A percentile compares a stretch with the other conserved stretches of the same genome.
phyloP scores from a whole-genome alignment of 805 yeast species.

The Zygoascus bituminiphila region DNA sequence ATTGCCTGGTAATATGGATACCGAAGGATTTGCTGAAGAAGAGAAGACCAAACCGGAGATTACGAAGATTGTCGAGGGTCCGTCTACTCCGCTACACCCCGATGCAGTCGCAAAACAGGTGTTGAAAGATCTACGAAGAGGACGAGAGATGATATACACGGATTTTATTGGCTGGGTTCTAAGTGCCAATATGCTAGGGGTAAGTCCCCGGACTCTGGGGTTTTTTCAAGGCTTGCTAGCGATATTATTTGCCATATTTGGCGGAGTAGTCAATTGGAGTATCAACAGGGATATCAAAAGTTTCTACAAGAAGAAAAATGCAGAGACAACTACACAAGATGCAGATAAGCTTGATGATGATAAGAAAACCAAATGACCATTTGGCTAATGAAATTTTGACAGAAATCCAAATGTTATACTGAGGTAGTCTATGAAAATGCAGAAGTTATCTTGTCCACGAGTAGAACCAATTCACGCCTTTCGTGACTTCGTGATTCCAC shows the following conservation, averaged over 20 bases:
- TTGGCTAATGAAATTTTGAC: too few species aligned
- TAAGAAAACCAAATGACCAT: neutral
- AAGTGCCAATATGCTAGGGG: constrained; percentile 57
- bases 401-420: neutral
- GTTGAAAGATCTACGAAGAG: constrained; percentile 46
- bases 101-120: constrained; percentile 58
- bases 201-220: constrained; percentile 56
- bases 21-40: constrained; percentile 82
- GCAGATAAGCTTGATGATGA: too few species aligned
- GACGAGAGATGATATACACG: constrained; percentile 68
- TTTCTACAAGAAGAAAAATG: constrained; percentile 40
- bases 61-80: constrained; percentile 77
- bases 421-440: neutral
- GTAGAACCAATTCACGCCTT: constrained; percentile 56
- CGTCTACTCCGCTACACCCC: constrained; percentile 61
- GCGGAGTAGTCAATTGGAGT: constrained; percentile 50
- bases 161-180: constrained; percentile 82
- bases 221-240: constrained; percentile 43
- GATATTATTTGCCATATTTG: constrained; percentile 42
- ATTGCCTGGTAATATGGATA: constrained; percentile 81
- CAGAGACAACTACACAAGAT: constrained; percentile 20
- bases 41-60: constrained; percentile 78
- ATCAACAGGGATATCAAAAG: constrained; percentile 44
- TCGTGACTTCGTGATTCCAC: constrained; percentile 69
- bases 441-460: constrained; percentile 6